Evolutionary conservation across 257 asterid genomes (phyloP), one percentile per base, ranked within the genome.

Genomic region (Paraleonurus japonicus): DNA sequence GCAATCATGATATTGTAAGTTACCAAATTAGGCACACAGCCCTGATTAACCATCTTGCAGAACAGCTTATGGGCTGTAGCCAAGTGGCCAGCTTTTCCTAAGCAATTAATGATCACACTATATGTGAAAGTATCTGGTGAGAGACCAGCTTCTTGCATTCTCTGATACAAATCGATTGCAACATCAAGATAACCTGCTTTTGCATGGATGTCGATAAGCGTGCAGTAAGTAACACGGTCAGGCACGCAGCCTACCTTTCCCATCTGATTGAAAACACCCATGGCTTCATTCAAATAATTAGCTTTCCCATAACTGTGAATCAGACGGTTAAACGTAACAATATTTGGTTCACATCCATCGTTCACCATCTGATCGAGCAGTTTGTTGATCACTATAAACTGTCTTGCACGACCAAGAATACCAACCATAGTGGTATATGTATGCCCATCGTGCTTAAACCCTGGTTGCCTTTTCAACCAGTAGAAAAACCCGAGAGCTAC

Each of bases 361-460:
- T 27, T 75, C 23, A 85, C 84, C 99, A 94, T 91, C 84, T 91
- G 96, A 48, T 83, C 81, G 28, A 91, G 96, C 75, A 94, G 80
- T 75, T 80, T 88, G 79, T 88, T 81, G 73, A 89, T 86, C 57
- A 81, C 81, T 9, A 84, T 90, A 64, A 94, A 94, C 77, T 91
- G 95, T 67, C 87, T 73, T 6, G 96, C 89, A 54, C 96, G 95
- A n/a, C 99, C 99, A 76, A 91, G 96, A 54, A 91, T 88, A 27
- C 99, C 99, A 19, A 91, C 92, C 97, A 91, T 91, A 76, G 99
- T 94, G 53, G 99, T 94, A 75, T 94, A 94, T 0, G 98, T 91
- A 64, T 91, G 97, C 0, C 96, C 96, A 26, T 94, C 99, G 17
- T 94, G 99, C 83, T 84, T 91, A 80, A 88, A 94, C 9, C 99